Percentiles rank a stretch among this genome's conserved stretches.
Evolutionary conservation across 1,139 yeast genomes (phyloP).

Genomic region (Sporopachydermia cereana): DNA sequence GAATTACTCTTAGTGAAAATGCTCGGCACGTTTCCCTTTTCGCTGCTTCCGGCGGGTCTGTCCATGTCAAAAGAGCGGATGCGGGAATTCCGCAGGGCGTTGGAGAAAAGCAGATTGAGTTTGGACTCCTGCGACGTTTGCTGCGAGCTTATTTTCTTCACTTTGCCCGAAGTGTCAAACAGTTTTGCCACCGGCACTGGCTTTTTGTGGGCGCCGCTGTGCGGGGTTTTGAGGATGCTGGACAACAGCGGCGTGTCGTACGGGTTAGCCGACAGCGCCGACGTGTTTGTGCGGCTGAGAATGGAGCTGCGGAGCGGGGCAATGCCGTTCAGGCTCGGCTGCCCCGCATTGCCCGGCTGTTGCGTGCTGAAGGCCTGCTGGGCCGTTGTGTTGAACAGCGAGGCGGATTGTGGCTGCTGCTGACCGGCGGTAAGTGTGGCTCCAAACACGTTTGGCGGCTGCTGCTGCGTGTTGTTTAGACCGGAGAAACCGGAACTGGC

Average conservation of each 20-base stretch:
- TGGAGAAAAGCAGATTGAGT: neutral
- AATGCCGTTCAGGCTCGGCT: neutral
- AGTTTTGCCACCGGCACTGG: conserved; percentile 2
- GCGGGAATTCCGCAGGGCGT: neutral
- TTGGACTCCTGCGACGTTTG: neutral
- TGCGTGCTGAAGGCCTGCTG: neutral
- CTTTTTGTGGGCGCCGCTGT: neutral
- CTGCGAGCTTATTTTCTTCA: neutral
- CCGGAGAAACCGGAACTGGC: neutral
- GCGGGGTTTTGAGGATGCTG: neutral
- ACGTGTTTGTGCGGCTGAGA: neutral
- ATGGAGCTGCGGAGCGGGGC: neutral
- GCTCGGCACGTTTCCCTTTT: neutral
- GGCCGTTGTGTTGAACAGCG: neutral
- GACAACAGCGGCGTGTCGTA: conserved; percentile 2
- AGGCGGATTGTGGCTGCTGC: neutral
- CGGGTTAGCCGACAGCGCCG: neutral
- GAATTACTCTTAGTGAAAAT: conserved; percentile 1
- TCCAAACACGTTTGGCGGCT: neutral
- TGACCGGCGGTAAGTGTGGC: neutral
- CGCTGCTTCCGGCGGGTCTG: neutral
- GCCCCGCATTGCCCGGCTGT: neutral
- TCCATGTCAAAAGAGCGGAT: neutral
- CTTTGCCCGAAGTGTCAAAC: neutral
- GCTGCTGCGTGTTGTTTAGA: neutral